phyloP scores from a whole-genome alignment of 2,329 filamentous ascomycete species.

The Davidsoniella eucalypti region DNA sequence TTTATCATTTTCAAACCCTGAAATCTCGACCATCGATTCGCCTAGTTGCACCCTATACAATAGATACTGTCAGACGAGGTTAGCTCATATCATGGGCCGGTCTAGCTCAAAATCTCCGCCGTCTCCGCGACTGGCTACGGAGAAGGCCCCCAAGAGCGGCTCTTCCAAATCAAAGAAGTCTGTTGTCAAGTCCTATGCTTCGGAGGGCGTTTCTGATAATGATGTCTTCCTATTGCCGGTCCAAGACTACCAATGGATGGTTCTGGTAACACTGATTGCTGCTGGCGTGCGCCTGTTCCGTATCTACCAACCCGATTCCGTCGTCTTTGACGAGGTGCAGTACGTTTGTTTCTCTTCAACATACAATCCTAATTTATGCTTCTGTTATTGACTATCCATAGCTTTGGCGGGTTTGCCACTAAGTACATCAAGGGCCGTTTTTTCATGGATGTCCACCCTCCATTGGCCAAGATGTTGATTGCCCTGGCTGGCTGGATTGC shows the following conservation, averaged over 20 bases:
- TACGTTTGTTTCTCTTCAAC: constrained; percentile 32
- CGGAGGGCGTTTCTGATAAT: constrained; percentile 70
- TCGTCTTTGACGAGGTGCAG: constrained; percentile 99
- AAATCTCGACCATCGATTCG: background rate
- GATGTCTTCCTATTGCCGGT: constrained; percentile 77
- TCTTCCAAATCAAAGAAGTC: constrained; percentile 2
- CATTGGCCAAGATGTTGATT: constrained; percentile 89
- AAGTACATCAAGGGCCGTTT: constrained; percentile 99
- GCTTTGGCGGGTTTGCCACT: constrained; percentile 92
- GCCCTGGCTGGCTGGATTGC: constrained; percentile 88
- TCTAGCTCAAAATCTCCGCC: constrained; percentile 3
- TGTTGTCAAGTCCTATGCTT: constrained; percentile 43
- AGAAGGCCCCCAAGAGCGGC: background rate
- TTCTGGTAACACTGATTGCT: constrained; percentile 56
- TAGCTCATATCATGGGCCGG: constrained; percentile 1
- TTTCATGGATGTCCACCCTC: constrained; percentile 99
- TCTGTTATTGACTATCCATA: constrained; percentile 22
- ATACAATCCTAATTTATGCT: background rate
- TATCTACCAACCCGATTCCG: constrained; percentile 89
- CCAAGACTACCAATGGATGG: constrained; percentile 67
- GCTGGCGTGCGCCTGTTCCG: constrained; percentile 75
- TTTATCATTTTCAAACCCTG: background rate
- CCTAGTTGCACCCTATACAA: background rate
- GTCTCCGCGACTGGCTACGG: background rate
- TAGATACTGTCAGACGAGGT: background rate